Evolutionary conservation across 495 filamentous ascomycete species (phyloP), one percentile per base, ranked within the genome.

Genomic region (Xylaria telfairii): DNA sequence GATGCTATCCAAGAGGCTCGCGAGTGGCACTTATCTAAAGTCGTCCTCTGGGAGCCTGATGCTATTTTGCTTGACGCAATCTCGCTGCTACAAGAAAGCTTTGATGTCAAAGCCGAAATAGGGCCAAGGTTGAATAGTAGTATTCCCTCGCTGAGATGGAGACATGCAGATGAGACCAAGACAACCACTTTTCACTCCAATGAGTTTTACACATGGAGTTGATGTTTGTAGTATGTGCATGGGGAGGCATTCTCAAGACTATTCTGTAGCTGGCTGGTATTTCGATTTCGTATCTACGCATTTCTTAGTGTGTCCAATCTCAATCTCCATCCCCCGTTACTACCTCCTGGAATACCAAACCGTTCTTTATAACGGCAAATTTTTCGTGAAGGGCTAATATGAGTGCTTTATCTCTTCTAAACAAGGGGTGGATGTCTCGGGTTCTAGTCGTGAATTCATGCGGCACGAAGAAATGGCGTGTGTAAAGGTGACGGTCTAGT

Each of bases 171-270:
- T 8, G 34, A 26, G 37, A 26, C 19, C 3, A 62, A 13, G 19
- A 44, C 0, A 13, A 30, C 21, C 8, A 62, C 5, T 0, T 41
- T 62, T 28, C 39, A 44, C 17, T 44, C 44, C 39, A 62, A 62
- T 42, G 59, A 62, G 34, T 62, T 62, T 19, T 62, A 62, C 37
- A 44, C 59, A 12, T 41, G 59, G 59, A 41, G 21, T 42, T 62
- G 51, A 32, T 26, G 1, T 0, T 7, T 19, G 5, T 8, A 21
- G 15, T 49, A 49, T 0, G 46, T n/a, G 2, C 21, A 19, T 8
- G 46, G 15, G 2, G n/a, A n/a, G 8, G 21, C 4, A 13, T n/a
- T n/a, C 10, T 46, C 8, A 37, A 37, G 34, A 37, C 4, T 37
- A 37, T 37, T 37, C 34, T 37, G 4, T 41, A 41, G 39, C 39